phyloP scores from a whole-genome alignment of 768 basidiomycete genomes.

The Russula abietina region DNA sequence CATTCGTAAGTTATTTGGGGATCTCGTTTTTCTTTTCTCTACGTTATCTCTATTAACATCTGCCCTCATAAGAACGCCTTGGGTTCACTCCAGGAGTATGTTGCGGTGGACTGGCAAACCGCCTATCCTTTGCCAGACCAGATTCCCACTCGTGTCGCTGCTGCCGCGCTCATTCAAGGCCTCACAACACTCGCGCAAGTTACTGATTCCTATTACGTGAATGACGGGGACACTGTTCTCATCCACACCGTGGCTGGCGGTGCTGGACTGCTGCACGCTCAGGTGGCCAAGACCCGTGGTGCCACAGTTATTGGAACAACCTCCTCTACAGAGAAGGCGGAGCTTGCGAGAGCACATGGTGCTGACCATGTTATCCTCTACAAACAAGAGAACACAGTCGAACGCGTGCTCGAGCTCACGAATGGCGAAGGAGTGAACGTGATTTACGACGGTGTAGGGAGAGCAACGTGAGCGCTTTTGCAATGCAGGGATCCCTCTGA shows the following conservation, averaged over 20 bases:
- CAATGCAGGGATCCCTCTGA: background rate
- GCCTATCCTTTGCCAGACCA: conserved; percentile 57
- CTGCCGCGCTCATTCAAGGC: conserved; percentile 65
- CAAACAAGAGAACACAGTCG: conserved; percentile 64
- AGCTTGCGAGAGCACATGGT: conserved; percentile 69
- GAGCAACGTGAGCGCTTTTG: conserved; percentile 60
- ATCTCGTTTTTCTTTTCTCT: background rate
- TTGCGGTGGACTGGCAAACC: conserved; percentile 54
- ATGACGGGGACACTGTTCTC: conserved; percentile 72
- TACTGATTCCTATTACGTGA: conserved; percentile 79
- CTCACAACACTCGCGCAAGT: conserved; percentile 73
- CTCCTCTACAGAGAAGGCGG: conserved; percentile 78
- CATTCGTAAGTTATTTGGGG: conserved; percentile 43
- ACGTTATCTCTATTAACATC: background rate
- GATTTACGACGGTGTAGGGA: conserved; percentile 94
- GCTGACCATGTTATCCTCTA: conserved; percentile 87
- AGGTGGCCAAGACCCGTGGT: conserved; percentile 66
- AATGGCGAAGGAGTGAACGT: conserved; percentile 78
- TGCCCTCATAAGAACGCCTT: conserved; percentile 36
- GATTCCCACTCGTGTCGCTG: conserved; percentile 56
- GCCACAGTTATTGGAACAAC: conserved; percentile 92
- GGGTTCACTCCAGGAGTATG: conserved; percentile 65
- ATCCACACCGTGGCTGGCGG: conserved; percentile 93
- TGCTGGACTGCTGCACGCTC: conserved; percentile 62
- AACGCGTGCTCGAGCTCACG: conserved; percentile 68